Conservation (phyloP, 2,329 filamentous ascomycete species). For the Arthrobotrys pseudoclavata region DNA sequence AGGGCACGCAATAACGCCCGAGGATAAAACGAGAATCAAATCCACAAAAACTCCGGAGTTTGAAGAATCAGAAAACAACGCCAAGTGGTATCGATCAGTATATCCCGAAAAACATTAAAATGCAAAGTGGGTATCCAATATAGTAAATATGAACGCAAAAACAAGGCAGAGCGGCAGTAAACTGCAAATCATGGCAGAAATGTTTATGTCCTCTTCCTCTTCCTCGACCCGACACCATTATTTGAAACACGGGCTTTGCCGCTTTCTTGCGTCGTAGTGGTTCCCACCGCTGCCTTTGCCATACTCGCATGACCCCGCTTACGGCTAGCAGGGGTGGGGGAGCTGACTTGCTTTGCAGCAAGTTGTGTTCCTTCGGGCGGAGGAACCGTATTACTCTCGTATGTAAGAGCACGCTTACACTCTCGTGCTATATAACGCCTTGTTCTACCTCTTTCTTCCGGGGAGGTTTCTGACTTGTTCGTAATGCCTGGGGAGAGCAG, state of each 20-base stretch:
- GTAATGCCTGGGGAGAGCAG: constrained; percentile 45
- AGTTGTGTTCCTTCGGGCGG: constrained; percentile 9
- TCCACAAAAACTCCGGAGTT: not conserved
- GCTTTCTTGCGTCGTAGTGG: not conserved
- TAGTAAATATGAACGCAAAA: not conserved
- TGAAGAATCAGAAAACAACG: not conserved
- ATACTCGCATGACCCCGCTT: constrained; percentile 27
- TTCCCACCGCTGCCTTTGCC: not conserved
- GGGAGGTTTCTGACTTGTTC: constrained; percentile 48
- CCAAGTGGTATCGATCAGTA: constrained; percentile 13
- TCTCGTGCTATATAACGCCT: constrained; percentile 41
- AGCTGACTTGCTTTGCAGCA: constrained; percentile 2
- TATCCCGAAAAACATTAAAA: not conserved
- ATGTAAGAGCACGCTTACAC: constrained; percentile 49
- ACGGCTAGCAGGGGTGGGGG: constrained; percentile 16
- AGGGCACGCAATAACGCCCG: not conserved
- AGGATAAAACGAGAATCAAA: not conserved
- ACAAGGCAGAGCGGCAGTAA: not conserved
- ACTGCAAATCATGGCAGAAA: not conserved
- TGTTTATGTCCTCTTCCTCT: constrained; percentile 37
- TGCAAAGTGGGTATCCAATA: constrained; percentile 14
- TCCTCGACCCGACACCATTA: constrained; percentile 9
- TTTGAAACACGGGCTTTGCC: constrained; percentile 34
- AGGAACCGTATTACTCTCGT: constrained; percentile 5
- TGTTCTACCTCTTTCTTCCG: constrained; percentile 43